Base-by-base conservation (phyloP, 2,329 filamentous ascomycete species). In the Pseudogymnoascus sp. region DNA sequence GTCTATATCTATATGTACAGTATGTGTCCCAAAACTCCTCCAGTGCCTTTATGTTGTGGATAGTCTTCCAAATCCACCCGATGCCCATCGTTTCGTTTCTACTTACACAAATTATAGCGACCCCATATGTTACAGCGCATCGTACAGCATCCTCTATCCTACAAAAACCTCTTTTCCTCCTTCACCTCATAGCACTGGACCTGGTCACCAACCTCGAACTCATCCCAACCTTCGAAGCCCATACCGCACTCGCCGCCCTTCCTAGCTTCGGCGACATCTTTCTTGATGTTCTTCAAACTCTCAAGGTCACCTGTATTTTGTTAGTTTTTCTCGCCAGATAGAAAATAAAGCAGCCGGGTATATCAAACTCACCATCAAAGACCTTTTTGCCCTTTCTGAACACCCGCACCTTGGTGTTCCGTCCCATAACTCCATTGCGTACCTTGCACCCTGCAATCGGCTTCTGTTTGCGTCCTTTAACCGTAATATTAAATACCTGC, bases 201-300 rank as follows among this genome's bases (percentile, higher is more conserved):
- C 75, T 88, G 85, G 77, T 99, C 95, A 28, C 93, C 95, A 13
- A 86, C 80, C 72, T 88, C 75, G 73, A 98, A 89, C 21, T 86
- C 89, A 60, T 89, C 81, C 86, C 92, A 99, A 34, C 81, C 83
- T 2, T 89, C 86, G 71, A 99, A 93, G 62, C 85, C 87, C 69
- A 99, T 88, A 69, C 95, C 95, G 71, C 95, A 99, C 77, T 99
- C 95, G n/a, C 83, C 85, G 65, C 92, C 93, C 77, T 96, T 98
- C 71, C 86, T 87, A 86, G 96, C 95, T 73, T 96, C 91, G 54
- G 81, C 80, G 31, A 95, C 90, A 68, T 97, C 91, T 75, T 96
- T 96, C 82, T 98, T 97, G 75, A 90, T 86, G 72, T 96, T 90
- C 79, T 95, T 97, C 65, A 99, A 85, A 1, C 90, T 90, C 16